Base-by-base conservation (phyloP, 345 rosid genomes). In the Rhodamnia rubescens region DNA sequence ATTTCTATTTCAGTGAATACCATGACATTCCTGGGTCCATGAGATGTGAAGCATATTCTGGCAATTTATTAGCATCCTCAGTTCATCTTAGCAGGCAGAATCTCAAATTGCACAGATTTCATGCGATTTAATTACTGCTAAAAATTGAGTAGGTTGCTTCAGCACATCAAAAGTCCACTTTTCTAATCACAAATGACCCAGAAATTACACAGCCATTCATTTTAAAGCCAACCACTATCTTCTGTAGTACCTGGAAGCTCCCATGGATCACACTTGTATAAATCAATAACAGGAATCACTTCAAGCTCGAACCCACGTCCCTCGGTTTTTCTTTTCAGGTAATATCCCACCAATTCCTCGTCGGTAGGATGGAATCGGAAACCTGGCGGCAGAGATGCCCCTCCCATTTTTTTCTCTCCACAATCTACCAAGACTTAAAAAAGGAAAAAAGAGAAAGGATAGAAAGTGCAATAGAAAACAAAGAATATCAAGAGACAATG, bases 221-320 rank as follows among this genome's bases (percentile, higher is more conserved):
- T 32, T 69, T 18, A 69, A 69, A 69, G 26, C 10, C 80, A 69
- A 20, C 26, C 47, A 36, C 26, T 69, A 36, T 36, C 11, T 69
- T 57, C 61, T 8, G 36, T n/a, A 21, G 85, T 91, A 94, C 98
- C 97, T 90, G 98, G 98, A 84, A 95, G 89, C 84, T 97, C 98
- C 98, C 98, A 95, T 49, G 98, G 98, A 89, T 97, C 98, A 82
- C 92, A 97, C 88, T 94, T 97, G 93, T 95, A 94, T 88, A 97
- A 88, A 85, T 97, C 96, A 57, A 92, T 89, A 47, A 90, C 92
- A 51, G 95, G 98, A 86, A 95, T 94, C 15, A 97, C 95, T 89
- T 95, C 95, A 21, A 96, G 97, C 92, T 95, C 96, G 81, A 96
- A 94, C 85, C 86, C 92, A 82, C 91, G 95, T 47, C 92, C 93